These are phyloP conservation scores for Cynara cardunculus DNA, from an alignment of 129 eudicot genomes.

Conservation along the genomic window DNA sequence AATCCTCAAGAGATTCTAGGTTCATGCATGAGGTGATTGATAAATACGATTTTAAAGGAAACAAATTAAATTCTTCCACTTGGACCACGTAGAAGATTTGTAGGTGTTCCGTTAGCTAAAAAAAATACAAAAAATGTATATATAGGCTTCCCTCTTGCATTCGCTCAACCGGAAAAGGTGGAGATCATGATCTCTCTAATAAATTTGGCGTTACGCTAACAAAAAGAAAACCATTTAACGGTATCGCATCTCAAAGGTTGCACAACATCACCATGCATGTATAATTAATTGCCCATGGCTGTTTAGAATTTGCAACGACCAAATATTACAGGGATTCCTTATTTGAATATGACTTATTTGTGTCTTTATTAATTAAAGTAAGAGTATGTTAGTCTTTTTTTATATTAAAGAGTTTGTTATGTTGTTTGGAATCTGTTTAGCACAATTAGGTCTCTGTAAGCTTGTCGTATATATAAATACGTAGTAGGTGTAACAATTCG, in stretches of 20 bases:
- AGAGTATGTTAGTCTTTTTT: too few relatives aligned
- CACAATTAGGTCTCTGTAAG: too few relatives aligned
- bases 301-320: too few relatives aligned
- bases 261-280: too few relatives aligned
- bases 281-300: too few relatives aligned
- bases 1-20: conserved; percentile 8
- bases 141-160: conserved; percentile 1
- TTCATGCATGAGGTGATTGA: not conserved
- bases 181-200: not conserved
- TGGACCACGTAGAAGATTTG: conserved; percentile 9
- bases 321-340: too few relatives aligned
- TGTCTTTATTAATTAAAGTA: too few relatives aligned
- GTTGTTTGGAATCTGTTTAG: too few relatives aligned
- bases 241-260: conserved; percentile 9
- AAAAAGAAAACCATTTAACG: not conserved
- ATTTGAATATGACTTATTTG: too few relatives aligned
- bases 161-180: not conserved
- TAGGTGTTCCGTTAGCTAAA: not conserved
- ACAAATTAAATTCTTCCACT: conserved; percentile 5
- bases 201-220: not conserved
- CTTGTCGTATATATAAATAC: too few relatives aligned
- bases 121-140: not conserved
- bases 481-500: too few relatives aligned
- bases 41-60: conserved; percentile 3
- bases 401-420: too few relatives aligned